phyloP scores from a whole-genome alignment of 2,329 filamentous ascomycete species.

The Thermothelomyces thermophilus region DNA sequence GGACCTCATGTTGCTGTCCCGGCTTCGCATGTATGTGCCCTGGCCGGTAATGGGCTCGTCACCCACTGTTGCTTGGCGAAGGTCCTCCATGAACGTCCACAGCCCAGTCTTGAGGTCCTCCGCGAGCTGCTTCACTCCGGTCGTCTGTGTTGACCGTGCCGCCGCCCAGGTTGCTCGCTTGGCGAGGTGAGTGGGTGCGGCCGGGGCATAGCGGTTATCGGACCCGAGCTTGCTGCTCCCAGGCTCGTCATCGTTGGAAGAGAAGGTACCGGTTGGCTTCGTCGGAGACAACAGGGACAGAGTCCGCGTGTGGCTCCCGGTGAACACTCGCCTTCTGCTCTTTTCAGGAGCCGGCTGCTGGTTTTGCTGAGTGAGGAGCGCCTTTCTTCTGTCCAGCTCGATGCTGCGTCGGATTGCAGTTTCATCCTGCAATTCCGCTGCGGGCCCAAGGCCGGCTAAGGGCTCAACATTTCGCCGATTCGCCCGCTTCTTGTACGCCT shows the following conservation, averaged over 20 bases:
- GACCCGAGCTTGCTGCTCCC: conserved; percentile 36
- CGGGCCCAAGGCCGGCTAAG: conserved; percentile 39
- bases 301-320: conserved; percentile 54
- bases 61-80: conserved; percentile 90
- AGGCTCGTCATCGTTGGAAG: conserved; percentile 38
- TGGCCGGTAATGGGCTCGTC: conserved; percentile 71
- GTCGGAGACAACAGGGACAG: conserved; percentile 77
- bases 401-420: conserved; percentile 35
- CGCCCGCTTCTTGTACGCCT: conserved; percentile 67
- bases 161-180: conserved; percentile 58
- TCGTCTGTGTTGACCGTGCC: conserved; percentile 41
- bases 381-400: conserved; percentile 69
- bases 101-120: conserved; percentile 84
- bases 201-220: conserved; percentile 27
- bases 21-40: conserved; percentile 26
- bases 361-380: conserved; percentile 46
- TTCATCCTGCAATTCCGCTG: conserved; percentile 29
- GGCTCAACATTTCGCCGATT: conserved; percentile 59
- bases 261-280: conserved; percentile 39
- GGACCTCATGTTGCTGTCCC: conserved; percentile 32
- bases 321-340: conserved; percentile 59
- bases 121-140: conserved; percentile 66
- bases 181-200: conserved; percentile 32
- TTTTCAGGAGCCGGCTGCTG: conserved; percentile 35
- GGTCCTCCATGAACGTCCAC: conserved; percentile 91